Percentiles rank a stretch among this genome's conserved stretches.
These are phyloP conservation scores for Ustilago bromivora DNA, from an alignment of 1,284 basidiomycete species.

Conservation along the genomic window DNA sequence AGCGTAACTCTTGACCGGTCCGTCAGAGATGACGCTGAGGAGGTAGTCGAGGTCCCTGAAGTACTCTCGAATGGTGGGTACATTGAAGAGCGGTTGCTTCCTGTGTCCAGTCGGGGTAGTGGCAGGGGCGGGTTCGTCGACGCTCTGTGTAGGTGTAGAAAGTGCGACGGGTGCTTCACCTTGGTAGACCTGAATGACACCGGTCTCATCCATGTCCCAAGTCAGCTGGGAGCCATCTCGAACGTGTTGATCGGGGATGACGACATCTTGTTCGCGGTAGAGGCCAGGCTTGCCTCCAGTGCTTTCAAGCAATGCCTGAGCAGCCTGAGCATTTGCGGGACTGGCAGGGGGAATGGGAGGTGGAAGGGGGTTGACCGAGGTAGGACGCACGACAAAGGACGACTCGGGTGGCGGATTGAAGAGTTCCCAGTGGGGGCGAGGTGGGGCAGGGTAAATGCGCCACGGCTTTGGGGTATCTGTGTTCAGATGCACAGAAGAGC, in stretches of 20 bases:
- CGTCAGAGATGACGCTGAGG: conserved; percentile 79
- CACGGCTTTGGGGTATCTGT: conserved; percentile 61
- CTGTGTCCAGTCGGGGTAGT: conserved; percentile 15
- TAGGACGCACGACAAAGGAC: conserved; percentile 62
- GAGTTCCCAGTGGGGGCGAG: conserved; percentile 68
- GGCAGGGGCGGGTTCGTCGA: conserved; percentile 36
- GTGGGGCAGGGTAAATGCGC: conserved; percentile 68
- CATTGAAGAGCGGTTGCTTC: conserved; percentile 76
- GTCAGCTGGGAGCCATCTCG: conserved; percentile 40
- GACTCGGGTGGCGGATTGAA: conserved; percentile 67
- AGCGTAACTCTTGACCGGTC: conserved; percentile 95
- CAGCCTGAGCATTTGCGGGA: conserved; percentile 65
- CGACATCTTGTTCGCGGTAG: conserved; percentile 55
- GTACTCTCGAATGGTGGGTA: conserved; percentile 91
- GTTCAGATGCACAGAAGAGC: conserved; percentile 49
- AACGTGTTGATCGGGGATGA: conserved; percentile 52
- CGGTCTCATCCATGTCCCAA: conserved; percentile 62
- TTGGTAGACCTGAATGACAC: conserved; percentile 65
- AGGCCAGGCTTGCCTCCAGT: conserved; percentile 67
- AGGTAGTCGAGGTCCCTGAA: conserved; percentile 93
- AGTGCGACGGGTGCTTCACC: conserved; percentile 37
- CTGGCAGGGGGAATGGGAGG: conserved; percentile 65
- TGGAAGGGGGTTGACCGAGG: conserved; percentile 60
- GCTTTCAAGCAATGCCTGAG: conserved; percentile 65
- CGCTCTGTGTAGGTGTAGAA: conserved; percentile 30